A percentile compares a stretch with the other conserved stretches of the same genome.
phyloP scores from a whole-genome alignment of 768 basidiomycete species.

The Tricholoma terreum region DNA sequence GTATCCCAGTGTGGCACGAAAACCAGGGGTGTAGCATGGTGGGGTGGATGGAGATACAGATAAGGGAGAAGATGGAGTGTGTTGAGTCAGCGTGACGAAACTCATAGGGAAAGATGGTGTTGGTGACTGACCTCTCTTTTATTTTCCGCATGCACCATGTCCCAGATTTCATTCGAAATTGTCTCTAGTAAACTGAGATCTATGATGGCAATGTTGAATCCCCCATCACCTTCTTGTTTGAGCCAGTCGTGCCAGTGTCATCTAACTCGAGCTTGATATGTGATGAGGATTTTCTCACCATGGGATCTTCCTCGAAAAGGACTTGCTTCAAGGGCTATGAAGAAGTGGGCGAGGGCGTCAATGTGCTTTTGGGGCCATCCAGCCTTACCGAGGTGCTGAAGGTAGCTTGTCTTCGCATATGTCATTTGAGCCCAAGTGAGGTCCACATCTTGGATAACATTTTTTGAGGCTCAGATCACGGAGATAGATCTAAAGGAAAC shows the following conservation, averaged over 20 bases:
- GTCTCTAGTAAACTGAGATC: constrained; percentile 1
- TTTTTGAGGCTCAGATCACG: constrained; percentile 14
- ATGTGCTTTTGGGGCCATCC: not conserved
- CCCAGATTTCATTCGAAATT: not conserved
- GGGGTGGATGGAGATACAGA: not conserved
- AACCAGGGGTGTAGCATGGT: not conserved
- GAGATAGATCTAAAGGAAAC: constrained; percentile 10
- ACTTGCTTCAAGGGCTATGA: constrained; percentile 12
- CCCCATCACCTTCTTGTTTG: not conserved
- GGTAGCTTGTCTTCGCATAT: constrained; percentile 9
- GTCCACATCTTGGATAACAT: constrained; percentile 8
- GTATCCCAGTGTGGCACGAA: too few species aligned
- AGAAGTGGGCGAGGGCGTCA: constrained; percentile 7
- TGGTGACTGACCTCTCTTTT: not conserved
- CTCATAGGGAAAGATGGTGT: not conserved
- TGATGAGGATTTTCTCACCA: constrained; percentile 3
- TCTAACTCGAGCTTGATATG: constrained; percentile 9
- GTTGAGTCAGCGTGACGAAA: too few species aligned
- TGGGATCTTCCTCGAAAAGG: not conserved
- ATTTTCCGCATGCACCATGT: not conserved
- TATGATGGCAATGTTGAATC: constrained; percentile 6
- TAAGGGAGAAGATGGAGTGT: too few species aligned
- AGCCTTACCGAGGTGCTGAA: constrained; percentile 7
- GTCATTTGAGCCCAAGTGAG: constrained; percentile 19
- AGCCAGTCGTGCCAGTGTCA: constrained; percentile 10